A percentile compares a stretch with the other conserved stretches of the same genome.
phyloP scores from a whole-genome alignment of 2,329 filamentous ascomycete species.

The Waltergamsia citrina region DNA sequence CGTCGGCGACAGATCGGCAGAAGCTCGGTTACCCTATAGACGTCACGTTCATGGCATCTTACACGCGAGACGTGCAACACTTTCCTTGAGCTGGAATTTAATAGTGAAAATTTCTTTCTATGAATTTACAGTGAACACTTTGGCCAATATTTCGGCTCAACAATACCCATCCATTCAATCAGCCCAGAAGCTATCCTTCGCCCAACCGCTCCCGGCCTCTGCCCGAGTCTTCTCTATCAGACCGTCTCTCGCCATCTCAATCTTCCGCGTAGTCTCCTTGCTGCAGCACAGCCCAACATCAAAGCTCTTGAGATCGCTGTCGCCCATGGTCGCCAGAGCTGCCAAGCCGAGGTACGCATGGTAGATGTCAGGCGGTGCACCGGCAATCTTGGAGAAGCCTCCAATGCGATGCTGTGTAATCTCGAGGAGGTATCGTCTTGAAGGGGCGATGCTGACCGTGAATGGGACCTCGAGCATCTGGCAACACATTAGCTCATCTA shows the following conservation, averaged over 20 bases:
- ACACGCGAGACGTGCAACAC: too few relatives aligned
- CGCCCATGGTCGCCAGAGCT: conserved; percentile 64
- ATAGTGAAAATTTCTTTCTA: too few relatives aligned
- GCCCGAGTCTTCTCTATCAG: conserved; percentile 14
- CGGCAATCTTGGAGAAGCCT: conserved; percentile 67
- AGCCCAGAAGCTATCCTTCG: conserved; percentile 16
- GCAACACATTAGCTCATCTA: conserved; percentile 4
- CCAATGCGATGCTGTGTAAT: conserved; percentile 82
- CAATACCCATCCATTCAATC: too few relatives aligned
- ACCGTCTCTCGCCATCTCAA: conserved; percentile 34
- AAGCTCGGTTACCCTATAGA: too few relatives aligned
- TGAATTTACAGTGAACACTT: too few relatives aligned
- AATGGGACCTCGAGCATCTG: conserved; percentile 48
- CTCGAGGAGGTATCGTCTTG: conserved; percentile 71
- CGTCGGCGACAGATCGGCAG: too few relatives aligned
- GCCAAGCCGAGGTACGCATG: conserved; percentile 86
- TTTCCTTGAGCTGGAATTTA: too few relatives aligned
- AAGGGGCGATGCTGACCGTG: conserved; percentile 48
- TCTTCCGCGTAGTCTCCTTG: conserved; percentile 40
- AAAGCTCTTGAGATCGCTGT: conserved; percentile 58
- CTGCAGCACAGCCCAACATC: conserved; percentile 74
- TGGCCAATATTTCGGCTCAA: too few relatives aligned
- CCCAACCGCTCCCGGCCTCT: conserved; percentile 6
- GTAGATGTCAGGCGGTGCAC: conserved; percentile 66
- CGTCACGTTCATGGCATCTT: too few relatives aligned